Conservation (phyloP, 805 yeast species). For the Starmerella apis region DNA sequence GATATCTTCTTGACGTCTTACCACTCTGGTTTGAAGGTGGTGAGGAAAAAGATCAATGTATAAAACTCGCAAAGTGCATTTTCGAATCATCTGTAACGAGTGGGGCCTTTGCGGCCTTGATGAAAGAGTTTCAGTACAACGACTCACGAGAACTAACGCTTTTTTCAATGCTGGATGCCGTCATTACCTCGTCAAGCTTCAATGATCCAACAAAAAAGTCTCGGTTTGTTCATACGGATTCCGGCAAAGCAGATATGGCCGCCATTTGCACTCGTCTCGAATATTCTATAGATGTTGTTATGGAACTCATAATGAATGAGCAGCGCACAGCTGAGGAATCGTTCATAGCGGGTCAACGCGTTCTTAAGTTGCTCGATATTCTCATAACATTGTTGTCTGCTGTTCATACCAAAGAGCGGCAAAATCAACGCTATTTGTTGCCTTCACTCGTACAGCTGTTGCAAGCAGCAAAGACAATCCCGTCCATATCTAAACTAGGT, state of each 20-base stretch:
- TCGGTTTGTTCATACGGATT: background rate
- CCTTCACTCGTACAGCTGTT: constrained; percentile 3
- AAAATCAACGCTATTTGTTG: background rate
- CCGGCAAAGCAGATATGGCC: background rate
- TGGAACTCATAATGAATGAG: background rate
- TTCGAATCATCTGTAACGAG: background rate
- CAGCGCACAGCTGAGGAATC: background rate
- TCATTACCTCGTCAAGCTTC: background rate
- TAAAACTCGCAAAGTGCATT: background rate
- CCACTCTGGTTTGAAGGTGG: constrained; percentile 2
- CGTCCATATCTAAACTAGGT: constrained; percentile 13
- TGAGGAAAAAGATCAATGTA: background rate
- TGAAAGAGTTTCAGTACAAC: background rate
- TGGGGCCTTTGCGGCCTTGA: background rate
- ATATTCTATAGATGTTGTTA: background rate
- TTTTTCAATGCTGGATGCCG: constrained; percentile 1
- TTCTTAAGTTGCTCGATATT: background rate
- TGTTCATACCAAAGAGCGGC: background rate
- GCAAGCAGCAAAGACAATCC: constrained; percentile 7
- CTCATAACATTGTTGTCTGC: background rate
- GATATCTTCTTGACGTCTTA: background rate
- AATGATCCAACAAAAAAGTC: background rate
- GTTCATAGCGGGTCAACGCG: background rate
- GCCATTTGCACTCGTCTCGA: background rate
- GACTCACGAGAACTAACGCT: background rate